phyloP scores from a whole-genome alignment of 805 yeast genomes.

The Candida fluviatilis region DNA sequence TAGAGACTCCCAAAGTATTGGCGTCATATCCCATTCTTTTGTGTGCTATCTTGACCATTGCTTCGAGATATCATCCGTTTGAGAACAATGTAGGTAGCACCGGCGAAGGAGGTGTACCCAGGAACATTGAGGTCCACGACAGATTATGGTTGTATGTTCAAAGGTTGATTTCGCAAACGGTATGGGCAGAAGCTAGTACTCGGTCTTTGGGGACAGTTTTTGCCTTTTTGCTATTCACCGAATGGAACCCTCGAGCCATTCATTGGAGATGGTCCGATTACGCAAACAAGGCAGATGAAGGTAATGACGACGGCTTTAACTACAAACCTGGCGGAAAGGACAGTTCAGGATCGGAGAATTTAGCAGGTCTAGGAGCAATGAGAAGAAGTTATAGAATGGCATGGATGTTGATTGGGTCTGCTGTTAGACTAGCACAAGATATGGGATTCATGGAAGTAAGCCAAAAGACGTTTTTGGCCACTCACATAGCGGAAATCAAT shows the following conservation, averaged over 20 bases:
- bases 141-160: conserved; percentile 83
- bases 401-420: conserved; percentile 89
- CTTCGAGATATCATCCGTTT: conserved; percentile 71
- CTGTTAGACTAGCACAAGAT: conserved; percentile 82
- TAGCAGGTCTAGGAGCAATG: conserved; percentile 80
- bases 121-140: conserved; percentile 67
- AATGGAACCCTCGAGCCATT: conserved; percentile 94
- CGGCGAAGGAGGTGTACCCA: conserved; percentile 27
- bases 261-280: conserved; percentile 87
- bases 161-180: conserved; percentile 73
- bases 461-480: conserved; percentile 71
- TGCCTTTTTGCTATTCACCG: conserved; percentile 81
- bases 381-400: conserved; percentile 86
- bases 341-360: conserved; percentile 34
- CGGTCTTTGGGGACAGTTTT: conserved; percentile 82
- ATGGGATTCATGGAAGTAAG: conserved; percentile 75
- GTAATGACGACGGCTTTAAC: conserved; percentile 8
- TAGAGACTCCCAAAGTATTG: conserved; percentile 61
- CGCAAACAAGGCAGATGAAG: conserved; percentile 58
- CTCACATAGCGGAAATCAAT: conserved; percentile 79
- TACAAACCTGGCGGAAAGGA: conserved; percentile 5
- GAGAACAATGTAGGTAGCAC: conserved; percentile 29
- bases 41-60: conserved; percentile 75
- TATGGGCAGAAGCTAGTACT: conserved; percentile 92
- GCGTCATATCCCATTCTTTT: conserved; percentile 78